These are phyloP conservation scores for Suhomyces yuchorum DNA, from an alignment of 1,139 yeast genomes.

Conservation along the genomic window DNA sequence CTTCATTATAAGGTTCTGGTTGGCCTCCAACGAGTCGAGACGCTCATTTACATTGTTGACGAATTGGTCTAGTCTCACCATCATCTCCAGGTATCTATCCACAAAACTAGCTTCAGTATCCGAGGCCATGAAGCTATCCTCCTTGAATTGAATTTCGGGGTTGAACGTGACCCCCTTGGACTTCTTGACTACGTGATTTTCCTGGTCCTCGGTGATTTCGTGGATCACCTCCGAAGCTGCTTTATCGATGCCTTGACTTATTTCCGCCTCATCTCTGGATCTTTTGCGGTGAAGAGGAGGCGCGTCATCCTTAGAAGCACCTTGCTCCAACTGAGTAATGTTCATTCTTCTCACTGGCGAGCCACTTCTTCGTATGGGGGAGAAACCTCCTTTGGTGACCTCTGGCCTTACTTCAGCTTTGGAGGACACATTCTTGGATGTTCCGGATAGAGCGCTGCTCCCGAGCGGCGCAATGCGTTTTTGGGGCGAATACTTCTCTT, in stretches of 20 bases:
- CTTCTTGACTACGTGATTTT: conserved; percentile 8
- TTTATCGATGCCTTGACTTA: conserved; percentile 9
- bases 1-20: conserved; percentile 19
- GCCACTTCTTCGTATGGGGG: conserved; percentile 40
- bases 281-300: neutral
- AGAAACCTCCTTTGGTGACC: conserved; percentile 15
- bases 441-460: neutral
- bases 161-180: conserved; percentile 21
- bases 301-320: neutral
- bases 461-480: conserved; percentile 14
- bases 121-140: neutral
- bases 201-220: conserved; percentile 4
- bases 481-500: conserved; percentile 22
- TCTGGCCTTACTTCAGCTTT: conserved; percentile 5
- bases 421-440: neutral
- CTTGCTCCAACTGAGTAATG: conserved; percentile 33
- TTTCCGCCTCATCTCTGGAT: conserved; percentile 5
- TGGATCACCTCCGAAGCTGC: conserved; percentile 6
- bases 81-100: conserved; percentile 11
- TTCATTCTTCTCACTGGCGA: conserved; percentile 38
- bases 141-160: neutral
- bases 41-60: conserved; percentile 10
- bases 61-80: conserved; percentile 10
- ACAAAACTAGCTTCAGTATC: neutral
- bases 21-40: conserved; percentile 16